phyloP scores from a whole-genome alignment of 495 filamentous ascomycete genomes.

The Lasiosphaeria miniovina region DNA sequence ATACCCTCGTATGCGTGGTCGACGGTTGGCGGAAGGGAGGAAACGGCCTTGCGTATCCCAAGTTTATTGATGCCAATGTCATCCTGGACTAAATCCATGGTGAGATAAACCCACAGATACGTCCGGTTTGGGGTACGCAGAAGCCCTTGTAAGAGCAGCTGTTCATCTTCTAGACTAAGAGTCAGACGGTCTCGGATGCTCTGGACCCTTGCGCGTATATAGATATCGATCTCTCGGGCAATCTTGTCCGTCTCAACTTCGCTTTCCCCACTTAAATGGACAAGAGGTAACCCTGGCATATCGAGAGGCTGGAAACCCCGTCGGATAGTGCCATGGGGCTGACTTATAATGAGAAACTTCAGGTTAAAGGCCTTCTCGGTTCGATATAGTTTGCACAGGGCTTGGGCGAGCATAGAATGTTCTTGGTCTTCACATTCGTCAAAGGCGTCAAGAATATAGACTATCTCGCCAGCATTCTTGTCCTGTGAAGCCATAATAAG shows the following conservation, averaged over 20 bases:
- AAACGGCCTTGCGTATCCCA: not conserved
- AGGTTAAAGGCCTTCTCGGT: not conserved
- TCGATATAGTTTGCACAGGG: not conserved
- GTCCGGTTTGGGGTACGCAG: not conserved
- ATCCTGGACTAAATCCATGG: not conserved
- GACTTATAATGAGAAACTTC: not conserved
- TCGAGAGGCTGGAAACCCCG: no score
- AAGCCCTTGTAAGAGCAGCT: no score
- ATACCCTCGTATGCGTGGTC: conserved; percentile 5
- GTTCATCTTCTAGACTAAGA: not conserved
- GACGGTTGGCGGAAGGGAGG: not conserved
- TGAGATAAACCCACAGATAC: conserved; percentile 3
- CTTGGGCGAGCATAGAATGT: not conserved
- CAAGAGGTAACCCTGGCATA: no score
- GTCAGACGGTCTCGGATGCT: not conserved
- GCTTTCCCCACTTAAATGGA: no score
- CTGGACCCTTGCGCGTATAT: not conserved
- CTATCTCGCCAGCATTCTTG: not conserved
- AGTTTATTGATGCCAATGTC: not conserved
- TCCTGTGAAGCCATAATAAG: not conserved
- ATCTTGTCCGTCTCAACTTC: no score
- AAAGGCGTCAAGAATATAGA: not conserved
- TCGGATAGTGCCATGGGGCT: no score
- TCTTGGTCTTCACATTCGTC: not conserved
- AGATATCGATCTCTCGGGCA: no score